Base-by-base conservation (phyloP, 257 asterid genomes). In the Sherardia arvensis region DNA sequence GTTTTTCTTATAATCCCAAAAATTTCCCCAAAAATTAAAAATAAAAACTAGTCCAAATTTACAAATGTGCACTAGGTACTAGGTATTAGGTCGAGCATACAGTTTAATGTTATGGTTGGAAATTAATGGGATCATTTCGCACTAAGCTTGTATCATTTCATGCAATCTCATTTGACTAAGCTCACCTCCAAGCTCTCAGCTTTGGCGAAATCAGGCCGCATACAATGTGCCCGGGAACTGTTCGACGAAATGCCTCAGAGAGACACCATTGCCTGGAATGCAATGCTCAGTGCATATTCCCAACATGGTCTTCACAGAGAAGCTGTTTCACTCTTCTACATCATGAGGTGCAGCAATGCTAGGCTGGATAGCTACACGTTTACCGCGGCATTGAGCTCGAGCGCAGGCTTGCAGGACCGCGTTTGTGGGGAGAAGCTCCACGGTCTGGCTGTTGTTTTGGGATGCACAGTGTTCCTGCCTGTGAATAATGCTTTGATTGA, bases 181-280 rank as follows among this genome's bases (percentile, higher is more conserved):
- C 36, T 62, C 65, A 88, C 96, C 47, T 72, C 88, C 59, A 79
- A 70, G 73, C 80, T 88, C 28, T 17, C 74, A 0, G 73, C 62
- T 11, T 74, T 85, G 0, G 81, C 84, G 1, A 81, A 78, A 79
- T 74, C 86, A 28, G 94, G 94, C 18, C 76, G 56, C 64, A 75
- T 85, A 38, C 48, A 33, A 6, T 18, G 45, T 9, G 96, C 96
- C 1, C 91, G 94, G 43, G 73, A 72, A 28, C 61, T 85, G 79
- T 88, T 87, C 76, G 94, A 88, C 40, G 87, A 76, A 82, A 75
- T 84, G 86, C 73, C 83, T 58, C 69, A 75, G 0, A 77, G 81
- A 76, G 96, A 88, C 59, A 63, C 83, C 33, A 49, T 85, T 21
- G 79, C 91, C 0, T 88, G 91, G 91, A 88, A 85, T 60, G 85